A percentile compares a stretch with the other conserved stretches of the same genome.
phyloP scores from a whole-genome alignment of 805 yeast species.

The Lipomyces oligophaga region DNA sequence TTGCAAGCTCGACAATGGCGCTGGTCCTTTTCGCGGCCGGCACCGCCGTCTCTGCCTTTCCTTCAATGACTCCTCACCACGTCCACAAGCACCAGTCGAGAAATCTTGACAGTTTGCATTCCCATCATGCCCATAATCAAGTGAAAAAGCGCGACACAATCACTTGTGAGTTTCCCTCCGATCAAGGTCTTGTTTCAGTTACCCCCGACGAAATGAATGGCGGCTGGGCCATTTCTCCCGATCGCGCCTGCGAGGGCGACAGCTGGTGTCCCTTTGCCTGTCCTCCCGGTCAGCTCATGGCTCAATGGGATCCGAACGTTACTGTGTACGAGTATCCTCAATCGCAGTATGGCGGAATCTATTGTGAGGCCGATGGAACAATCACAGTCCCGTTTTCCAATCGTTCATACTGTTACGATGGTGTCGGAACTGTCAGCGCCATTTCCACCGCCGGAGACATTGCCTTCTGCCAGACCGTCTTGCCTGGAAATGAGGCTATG shows the following conservation, averaged over 20 bases:
- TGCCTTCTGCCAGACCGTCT: conserved; percentile 87
- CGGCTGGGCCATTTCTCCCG: conserved; percentile 86
- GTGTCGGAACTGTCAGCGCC: conserved; percentile 68
- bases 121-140: conserved; percentile 9
- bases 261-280: conserved; percentile 89
- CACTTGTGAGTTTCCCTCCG: conserved; percentile 62
- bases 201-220: conserved; percentile 55
- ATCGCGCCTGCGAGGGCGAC: conserved; percentile 70
- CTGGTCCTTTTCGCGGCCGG: conserved; percentile 17
- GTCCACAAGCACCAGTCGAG: conserved; percentile 19
- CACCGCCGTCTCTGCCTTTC: conserved; percentile 23
- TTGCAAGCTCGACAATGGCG: too few relatives aligned
- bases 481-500: conserved; percentile 95
- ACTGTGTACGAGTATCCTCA: conserved; percentile 73
- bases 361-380: conserved; percentile 68
- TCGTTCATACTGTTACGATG: conserved; percentile 66
- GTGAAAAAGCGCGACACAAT: conserved; percentile 10
- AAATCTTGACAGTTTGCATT: conserved; percentile 10
- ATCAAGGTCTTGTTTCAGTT: conserved; percentile 65
- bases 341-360: conserved; percentile 75
- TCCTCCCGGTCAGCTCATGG: conserved; percentile 80
- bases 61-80: conserved; percentile 9
- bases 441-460: conserved; percentile 57
- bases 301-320: conserved; percentile 79
- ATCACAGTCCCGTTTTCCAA: conserved; percentile 57